Conservation (phyloP, 2,329 filamentous ascomycete species). For the Aureobasidium namibiae region DNA sequence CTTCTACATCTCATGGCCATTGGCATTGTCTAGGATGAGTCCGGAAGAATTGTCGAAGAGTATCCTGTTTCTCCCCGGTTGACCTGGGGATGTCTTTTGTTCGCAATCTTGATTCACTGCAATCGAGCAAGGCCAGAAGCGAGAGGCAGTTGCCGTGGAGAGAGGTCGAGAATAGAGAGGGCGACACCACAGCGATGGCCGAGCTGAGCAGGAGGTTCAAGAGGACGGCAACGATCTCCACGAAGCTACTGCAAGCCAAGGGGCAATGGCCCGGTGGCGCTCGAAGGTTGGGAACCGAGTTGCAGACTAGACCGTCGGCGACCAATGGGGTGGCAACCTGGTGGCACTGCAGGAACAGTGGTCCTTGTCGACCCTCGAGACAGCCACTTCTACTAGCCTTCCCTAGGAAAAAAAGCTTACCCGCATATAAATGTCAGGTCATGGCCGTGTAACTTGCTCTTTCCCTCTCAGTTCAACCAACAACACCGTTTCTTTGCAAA, state of each 20-base stretch:
- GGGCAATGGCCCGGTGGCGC: neutral
- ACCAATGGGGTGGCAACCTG: neutral
- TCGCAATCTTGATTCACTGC: neutral
- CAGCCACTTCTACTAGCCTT: conserved; percentile 2
- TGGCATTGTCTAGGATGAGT: neutral
- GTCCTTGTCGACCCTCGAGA: neutral
- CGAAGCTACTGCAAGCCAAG: conserved; percentile 1
- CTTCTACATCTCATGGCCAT: neutral
- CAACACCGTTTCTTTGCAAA: neutral
- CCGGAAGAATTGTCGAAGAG: neutral
- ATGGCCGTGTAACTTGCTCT: neutral
- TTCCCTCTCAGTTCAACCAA: neutral
- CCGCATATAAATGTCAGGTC: neutral
- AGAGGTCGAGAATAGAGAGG: conserved; percentile 2
- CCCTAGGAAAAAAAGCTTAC: neutral
- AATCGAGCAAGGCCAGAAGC: neutral
- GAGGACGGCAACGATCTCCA: neutral
- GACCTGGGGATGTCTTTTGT: neutral
- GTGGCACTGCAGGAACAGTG: neutral
- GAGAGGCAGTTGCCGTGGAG: neutral
- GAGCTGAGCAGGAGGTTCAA: neutral
- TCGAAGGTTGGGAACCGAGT: neutral
- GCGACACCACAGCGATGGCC: neutral
- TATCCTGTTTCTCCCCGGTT: neutral
- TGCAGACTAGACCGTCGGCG: neutral